A percentile compares a stretch with the other conserved stretches of the same genome.
These are phyloP conservation scores for Mallotus japonicus DNA, from an alignment of 441 rosid species.

Conservation along the genomic window DNA sequence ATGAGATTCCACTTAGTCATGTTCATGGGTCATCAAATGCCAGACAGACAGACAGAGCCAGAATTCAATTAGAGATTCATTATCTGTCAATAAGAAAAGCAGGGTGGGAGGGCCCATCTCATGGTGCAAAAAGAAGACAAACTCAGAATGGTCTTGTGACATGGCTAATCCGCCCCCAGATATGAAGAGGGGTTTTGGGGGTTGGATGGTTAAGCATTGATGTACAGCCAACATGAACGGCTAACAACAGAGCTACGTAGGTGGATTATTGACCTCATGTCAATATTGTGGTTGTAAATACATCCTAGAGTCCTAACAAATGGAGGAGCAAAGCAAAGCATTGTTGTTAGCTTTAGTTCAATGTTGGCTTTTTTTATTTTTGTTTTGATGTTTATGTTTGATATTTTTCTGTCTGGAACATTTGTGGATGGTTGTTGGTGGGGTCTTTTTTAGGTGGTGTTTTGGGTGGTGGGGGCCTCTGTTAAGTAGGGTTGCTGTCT, in stretches of 20 bases:
- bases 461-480: not conserved
- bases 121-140: not conserved
- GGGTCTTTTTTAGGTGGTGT: not conserved
- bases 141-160: not conserved
- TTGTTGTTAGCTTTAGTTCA: not conserved
- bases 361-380: not conserved
- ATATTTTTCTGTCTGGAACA: not conserved
- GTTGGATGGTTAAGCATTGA: not conserved
- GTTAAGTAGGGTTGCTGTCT: conserved; percentile 5
- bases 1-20: conserved; percentile 14
- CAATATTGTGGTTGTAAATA: conserved; percentile 43
- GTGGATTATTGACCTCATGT: conserved; percentile 27
- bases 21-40: not conserved
- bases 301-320: conserved; percentile 14
- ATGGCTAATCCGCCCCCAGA: not conserved
- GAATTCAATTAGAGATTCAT: too few relatives aligned
- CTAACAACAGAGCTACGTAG: conserved; percentile 25
- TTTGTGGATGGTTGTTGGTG: not conserved
- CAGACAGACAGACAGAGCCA: not conserved
- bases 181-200: not conserved
- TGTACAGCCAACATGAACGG: not conserved
- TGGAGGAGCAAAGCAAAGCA: not conserved
- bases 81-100: not conserved
- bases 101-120: not conserved
- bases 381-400: not conserved